phyloP scores from a whole-genome alignment of 164 flowering plant species.

The Platanus orientalis region DNA sequence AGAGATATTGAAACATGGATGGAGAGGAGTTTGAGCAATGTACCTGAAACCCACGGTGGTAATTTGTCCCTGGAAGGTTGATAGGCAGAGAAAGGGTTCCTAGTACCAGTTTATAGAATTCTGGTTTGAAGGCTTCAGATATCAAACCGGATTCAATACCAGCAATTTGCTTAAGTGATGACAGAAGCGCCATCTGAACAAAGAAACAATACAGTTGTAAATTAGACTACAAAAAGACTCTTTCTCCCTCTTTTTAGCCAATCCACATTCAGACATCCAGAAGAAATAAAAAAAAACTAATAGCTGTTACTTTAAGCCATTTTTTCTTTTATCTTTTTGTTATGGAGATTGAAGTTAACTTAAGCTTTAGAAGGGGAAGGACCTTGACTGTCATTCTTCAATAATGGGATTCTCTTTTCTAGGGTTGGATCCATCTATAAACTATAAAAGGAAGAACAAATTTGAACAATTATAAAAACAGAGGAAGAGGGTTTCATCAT shows the following conservation, averaged over 20 bases:
- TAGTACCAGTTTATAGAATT: conserved; percentile 74
- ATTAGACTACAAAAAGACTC: not conserved
- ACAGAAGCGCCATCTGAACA: conserved; percentile 81
- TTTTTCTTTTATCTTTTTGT: not conserved
- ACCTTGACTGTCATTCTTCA: too few species aligned
- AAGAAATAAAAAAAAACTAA: not conserved
- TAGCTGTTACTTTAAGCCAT: not conserved
- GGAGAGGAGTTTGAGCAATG: conserved; percentile 7
- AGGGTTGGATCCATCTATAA: too few species aligned
- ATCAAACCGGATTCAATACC: conserved; percentile 46
- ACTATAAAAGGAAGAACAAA: too few species aligned
- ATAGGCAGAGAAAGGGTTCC: conserved; percentile 91
- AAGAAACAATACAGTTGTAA: conserved; percentile 4
- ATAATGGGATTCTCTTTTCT: too few species aligned
- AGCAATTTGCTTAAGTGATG: conserved; percentile 74
- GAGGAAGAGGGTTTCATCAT: too few species aligned
- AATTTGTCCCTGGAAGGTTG: conserved; percentile 87
- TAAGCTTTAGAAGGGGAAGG: too few species aligned
- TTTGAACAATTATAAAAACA: too few species aligned
- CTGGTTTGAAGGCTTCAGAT: conserved; percentile 53
- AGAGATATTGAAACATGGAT: too few species aligned
- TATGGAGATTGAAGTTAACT: too few species aligned
- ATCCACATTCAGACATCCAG: too few species aligned
- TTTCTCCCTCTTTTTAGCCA: not conserved
- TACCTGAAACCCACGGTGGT: conserved; percentile 71